Evolutionary conservation across 2,329 filamentous ascomycete genomes (phyloP), one percentile per base, ranked within the genome.

Genomic region (Neocatenulostroma microsporum): DNA sequence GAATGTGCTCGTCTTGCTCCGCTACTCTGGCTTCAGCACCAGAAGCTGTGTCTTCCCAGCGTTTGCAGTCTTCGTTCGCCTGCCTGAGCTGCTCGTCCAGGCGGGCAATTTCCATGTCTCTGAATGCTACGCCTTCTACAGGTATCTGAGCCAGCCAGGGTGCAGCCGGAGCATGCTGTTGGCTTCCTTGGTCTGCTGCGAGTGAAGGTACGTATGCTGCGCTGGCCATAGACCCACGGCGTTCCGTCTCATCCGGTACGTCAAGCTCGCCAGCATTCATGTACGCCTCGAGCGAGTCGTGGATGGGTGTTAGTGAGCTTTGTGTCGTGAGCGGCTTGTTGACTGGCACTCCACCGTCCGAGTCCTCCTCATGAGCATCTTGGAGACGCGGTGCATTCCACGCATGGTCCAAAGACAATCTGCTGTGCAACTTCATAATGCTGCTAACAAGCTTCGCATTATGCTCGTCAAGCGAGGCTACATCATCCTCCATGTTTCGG

Each of bases 91-190:
- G 39, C 30, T 47, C 45, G 21, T 45, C 45, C 13, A 45, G 33
- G 15, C 37, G 45, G 2, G 36, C 15, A 14, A 55, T 53, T 32
- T 55, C 52, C 13, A 43, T 41, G 34, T 55, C 49, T 30, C 52
- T 37, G 27, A 54, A 55, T 12, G 46, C 50, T 8, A 53, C 45
- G 13, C 50, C 44, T 39, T 45, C 44, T 8, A 36, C n/a, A n/a
- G n/a, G n/a, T n/a, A n/a, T n/a, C n/a, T n/a, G n/a, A n/a, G n/a
- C n/a, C n/a, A n/a, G n/a, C n/a, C n/a, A n/a, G n/a, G n/a, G n/a
- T n/a, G n/a, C n/a, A n/a, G n/a, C n/a, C n/a, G n/a, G n/a, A n/a
- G n/a, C n/a, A n/a, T n/a, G n/a, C n/a, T n/a, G n/a, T n/a, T n/a
- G n/a, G n/a, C n/a, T n/a, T n/a, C n/a, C n/a, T n/a, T n/a, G n/a